These are phyloP conservation scores for Gracilariopsis chorda DNA, from an alignment of 23 red algal species.

Conservation along the genomic window DNA sequence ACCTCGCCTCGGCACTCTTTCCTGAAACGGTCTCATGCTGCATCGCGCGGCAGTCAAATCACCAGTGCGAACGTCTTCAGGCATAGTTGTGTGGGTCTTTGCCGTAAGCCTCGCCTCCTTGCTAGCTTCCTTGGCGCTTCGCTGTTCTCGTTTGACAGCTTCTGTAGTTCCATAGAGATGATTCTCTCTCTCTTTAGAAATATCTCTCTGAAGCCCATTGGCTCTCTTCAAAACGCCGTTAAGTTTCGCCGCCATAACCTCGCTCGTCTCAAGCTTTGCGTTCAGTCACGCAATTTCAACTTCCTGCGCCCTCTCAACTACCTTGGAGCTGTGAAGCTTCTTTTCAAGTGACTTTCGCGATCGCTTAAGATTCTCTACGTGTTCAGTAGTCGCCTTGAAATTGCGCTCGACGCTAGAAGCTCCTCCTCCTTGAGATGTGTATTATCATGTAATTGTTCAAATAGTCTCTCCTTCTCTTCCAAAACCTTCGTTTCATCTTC, in stretches of 20 bases:
- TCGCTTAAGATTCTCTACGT: neutral
- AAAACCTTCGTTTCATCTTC: neutral
- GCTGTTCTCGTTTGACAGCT: neutral
- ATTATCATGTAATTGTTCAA: neutral
- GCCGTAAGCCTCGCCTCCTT: neutral
- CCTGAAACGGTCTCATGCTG: neutral
- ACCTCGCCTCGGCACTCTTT: neutral
- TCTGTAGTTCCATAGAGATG: neutral
- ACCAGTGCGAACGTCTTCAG: neutral
- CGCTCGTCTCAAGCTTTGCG: slow-evolving; percentile 18
- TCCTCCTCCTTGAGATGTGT: neutral
- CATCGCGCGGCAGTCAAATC: neutral
- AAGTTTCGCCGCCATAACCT: neutral
- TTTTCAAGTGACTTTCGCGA: neutral
- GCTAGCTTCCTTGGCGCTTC: neutral
- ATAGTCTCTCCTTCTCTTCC: neutral
- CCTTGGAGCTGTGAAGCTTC: neutral
- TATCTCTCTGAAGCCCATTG: neutral
- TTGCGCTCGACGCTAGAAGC: neutral
- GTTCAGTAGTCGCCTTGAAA: neutral
- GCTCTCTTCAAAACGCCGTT: neutral
- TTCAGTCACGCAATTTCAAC: slow-evolving; percentile 3
- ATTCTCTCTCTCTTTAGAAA: neutral
- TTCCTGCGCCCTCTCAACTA: slow-evolving; percentile 3
- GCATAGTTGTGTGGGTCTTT: neutral